Evolutionary conservation across 208 protist species (phyloP).

Genomic region (Leishmania amazonensis): DNA sequence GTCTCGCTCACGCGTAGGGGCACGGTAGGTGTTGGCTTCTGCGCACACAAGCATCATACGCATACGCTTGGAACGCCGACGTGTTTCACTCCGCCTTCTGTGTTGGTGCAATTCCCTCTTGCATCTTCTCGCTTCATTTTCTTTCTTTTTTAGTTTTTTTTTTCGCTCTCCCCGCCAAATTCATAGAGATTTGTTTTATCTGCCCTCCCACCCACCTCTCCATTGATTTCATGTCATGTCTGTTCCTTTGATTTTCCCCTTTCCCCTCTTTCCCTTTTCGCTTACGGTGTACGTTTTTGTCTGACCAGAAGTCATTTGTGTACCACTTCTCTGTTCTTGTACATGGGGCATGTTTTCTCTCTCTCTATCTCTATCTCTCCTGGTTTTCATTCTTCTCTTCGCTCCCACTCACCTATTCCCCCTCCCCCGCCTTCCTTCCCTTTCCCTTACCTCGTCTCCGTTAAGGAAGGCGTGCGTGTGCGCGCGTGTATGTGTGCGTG

Average conservation of each 20-base stretch:
- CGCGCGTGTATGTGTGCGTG: neutral
- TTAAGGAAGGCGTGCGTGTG: neutral
- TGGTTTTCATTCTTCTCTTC: neutral
- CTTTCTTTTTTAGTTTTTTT: neutral
- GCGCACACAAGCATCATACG: neutral
- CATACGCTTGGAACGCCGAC: neutral
- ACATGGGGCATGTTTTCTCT: neutral
- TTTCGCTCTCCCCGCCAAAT: neutral
- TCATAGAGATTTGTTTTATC: neutral
- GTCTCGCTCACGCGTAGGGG: neutral
- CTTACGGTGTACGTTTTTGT: neutral
- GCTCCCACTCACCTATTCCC: neutral
- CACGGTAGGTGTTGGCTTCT: neutral
- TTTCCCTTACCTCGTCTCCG: neutral
- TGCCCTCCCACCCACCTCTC: neutral
- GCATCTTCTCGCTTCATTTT: constrained; percentile 3
- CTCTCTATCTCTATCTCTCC: neutral
- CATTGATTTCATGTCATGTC: neutral
- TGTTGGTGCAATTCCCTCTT: neutral
- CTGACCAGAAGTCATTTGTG: neutral
- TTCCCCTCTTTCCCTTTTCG: neutral
- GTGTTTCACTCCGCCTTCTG: constrained; percentile 9
- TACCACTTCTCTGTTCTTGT: constrained; percentile 3
- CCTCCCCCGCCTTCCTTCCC: too few species aligned
- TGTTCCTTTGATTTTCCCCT: neutral